Conservation (phyloP, 441 rosid species). For the Adansonia madagascariensis region DNA sequence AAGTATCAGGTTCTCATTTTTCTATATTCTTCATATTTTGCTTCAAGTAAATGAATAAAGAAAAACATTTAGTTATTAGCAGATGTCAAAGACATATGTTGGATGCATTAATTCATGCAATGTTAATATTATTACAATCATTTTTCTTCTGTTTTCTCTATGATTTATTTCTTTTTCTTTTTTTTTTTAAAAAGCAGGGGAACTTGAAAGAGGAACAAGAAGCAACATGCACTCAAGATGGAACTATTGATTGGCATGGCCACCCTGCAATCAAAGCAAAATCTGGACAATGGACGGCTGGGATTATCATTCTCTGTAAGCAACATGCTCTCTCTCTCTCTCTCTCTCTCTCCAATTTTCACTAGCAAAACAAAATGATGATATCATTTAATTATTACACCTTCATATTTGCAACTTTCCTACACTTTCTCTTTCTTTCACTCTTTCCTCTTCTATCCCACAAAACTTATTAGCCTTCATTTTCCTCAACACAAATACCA, state of each 20-base stretch:
- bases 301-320: constrained; percentile 69
- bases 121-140: not conserved
- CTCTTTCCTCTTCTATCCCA: too few species aligned
- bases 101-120: too few species aligned
- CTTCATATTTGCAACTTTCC: not conserved
- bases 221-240: constrained; percentile 54
- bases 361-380: not conserved
- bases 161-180: not conserved
- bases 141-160: not conserved
- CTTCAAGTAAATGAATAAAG: not conserved
- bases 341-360: not conserved
- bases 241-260: constrained; percentile 68
- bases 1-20: not conserved
- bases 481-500: too few species aligned
- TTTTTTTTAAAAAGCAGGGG: constrained; percentile 25
- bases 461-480: too few species aligned
- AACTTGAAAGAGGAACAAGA: constrained; percentile 37
- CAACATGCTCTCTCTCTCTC: too few species aligned
- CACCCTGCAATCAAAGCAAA: constrained; percentile 55
- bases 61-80: not conserved
- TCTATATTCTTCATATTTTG: not conserved
- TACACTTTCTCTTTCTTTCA: not conserved
- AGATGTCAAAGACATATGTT: too few species aligned
- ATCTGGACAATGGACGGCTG: constrained; percentile 74
- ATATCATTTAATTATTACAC: too few species aligned